Conservation (phyloP, 202 grass and related monocot species). For the Brachypodium distachyon region DNA sequence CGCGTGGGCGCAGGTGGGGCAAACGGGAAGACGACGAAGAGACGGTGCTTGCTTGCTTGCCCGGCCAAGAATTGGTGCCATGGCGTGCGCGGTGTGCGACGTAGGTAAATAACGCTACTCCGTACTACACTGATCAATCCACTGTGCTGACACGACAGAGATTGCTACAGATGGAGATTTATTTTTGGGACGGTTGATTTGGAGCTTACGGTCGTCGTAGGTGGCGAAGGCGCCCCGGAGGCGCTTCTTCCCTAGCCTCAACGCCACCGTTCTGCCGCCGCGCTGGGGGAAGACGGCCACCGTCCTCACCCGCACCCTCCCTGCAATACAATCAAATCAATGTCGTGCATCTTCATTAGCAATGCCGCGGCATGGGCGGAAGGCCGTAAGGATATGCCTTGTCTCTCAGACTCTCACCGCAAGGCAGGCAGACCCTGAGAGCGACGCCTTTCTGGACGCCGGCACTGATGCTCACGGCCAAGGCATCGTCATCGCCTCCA, state of each 20-base stretch:
- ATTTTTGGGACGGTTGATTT: no score
- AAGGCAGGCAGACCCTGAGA: slow-evolving; percentile 59
- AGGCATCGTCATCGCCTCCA: not conserved
- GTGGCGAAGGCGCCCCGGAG: slow-evolving; percentile 52
- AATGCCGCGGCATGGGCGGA: no score
- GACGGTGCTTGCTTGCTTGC: no score
- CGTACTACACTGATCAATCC: no score
- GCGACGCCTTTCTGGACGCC: slow-evolving; percentile 54
- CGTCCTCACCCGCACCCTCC: slow-evolving; percentile 48
- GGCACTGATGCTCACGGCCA: slow-evolving; percentile 23
- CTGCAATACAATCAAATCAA: slow-evolving; percentile 34
- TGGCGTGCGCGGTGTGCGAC: not conserved
- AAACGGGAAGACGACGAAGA: not conserved
- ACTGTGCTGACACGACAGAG: no score
- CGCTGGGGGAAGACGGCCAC: slow-evolving; percentile 46
- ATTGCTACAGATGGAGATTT: no score
- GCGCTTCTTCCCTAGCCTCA: slow-evolving; percentile 72
- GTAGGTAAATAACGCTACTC: no score
- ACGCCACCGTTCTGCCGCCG: slow-evolving; percentile 24
- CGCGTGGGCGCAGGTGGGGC: not conserved
- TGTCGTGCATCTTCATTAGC: not conserved
- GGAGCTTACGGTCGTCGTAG: slow-evolving; percentile 57
- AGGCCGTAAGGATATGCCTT: no score
- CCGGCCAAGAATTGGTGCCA: no score
- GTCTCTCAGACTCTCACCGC: slow-evolving; percentile 37